Evolutionary conservation across 495 filamentous ascomycete species (phyloP).

Genomic region (Apiosordaria backusii): DNA sequence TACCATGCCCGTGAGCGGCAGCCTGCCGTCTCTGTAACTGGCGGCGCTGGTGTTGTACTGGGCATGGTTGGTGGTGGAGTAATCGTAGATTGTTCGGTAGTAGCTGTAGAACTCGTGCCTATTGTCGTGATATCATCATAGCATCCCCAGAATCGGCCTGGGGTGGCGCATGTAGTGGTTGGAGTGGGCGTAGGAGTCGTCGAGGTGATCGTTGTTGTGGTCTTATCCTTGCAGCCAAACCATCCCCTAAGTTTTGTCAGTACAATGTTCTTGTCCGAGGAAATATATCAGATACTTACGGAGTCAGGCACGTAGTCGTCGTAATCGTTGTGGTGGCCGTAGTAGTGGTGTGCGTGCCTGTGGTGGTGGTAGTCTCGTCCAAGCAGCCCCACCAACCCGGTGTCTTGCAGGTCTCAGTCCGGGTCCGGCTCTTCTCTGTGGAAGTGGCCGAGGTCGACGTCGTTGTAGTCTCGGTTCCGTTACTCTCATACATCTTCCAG

Average conservation of each 20-base stretch:
- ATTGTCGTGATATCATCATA: conserved; percentile 45
- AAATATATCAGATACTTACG: conserved; percentile 48
- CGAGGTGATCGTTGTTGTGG: conserved; percentile 28
- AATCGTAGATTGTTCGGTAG: conserved; percentile 31
- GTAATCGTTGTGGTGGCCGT: conserved; percentile 46
- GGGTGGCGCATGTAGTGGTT: conserved; percentile 48
- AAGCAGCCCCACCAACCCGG: conserved; percentile 80
- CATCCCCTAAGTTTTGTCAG: conserved; percentile 56
- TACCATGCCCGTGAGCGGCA: conserved; percentile 42
- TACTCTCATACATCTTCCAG: conserved; percentile 93
- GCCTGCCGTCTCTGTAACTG: conserved; percentile 26
- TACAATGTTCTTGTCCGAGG: conserved; percentile 40
- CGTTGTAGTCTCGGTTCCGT: conserved; percentile 72
- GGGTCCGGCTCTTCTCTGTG: conserved; percentile 58
- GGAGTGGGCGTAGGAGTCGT: conserved; percentile 27
- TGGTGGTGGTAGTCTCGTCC: conserved; percentile 56
- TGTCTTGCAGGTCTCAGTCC: conserved; percentile 83
- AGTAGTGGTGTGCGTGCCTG: conserved; percentile 41
- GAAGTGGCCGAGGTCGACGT: conserved; percentile 54
- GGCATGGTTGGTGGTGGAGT: conserved; percentile 30
- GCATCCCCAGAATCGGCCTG: conserved; percentile 57
- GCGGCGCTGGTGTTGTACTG: conserved; percentile 25
- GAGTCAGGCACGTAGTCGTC: conserved; percentile 55
- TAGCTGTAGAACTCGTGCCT: conserved; percentile 22
- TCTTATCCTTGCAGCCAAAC: conserved; percentile 62